phyloP scores from a whole-genome alignment of 495 filamentous ascomycete genomes.

The Chaetomium tenue region DNA sequence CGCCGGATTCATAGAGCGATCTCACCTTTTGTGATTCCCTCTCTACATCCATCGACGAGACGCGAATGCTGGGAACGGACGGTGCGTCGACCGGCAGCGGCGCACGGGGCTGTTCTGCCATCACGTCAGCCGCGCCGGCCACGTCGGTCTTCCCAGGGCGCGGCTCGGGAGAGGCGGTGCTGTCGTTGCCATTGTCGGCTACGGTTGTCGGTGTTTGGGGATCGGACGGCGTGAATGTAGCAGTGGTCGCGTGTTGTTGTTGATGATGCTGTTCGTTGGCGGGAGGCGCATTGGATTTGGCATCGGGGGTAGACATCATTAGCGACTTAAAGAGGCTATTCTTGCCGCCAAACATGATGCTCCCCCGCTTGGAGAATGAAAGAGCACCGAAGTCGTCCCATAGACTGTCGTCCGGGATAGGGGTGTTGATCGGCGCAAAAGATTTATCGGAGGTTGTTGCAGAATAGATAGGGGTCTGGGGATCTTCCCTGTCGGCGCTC shows the following conservation, averaged over 20 bases:
- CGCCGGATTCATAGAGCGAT: constrained; percentile 83
- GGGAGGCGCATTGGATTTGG: background rate
- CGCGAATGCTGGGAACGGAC: constrained; percentile 46
- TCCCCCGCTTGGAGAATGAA: constrained; percentile 61
- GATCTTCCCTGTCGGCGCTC: constrained; percentile 9
- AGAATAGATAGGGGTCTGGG: constrained; percentile 29
- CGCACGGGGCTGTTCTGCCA: constrained; percentile 9
- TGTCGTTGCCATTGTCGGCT: background rate
- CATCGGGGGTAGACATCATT: constrained; percentile 13
- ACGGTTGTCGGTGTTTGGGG: background rate
- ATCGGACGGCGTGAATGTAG: constrained; percentile 1
- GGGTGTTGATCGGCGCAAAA: constrained; percentile 50
- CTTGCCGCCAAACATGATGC: constrained; percentile 60
- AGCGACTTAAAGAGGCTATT: constrained; percentile 31
- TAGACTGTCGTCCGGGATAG: constrained; percentile 53
- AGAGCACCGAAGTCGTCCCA: constrained; percentile 51
- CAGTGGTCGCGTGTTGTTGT: background rate
- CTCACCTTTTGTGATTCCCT: constrained; percentile 84
- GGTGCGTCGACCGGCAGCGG: constrained; percentile 21
- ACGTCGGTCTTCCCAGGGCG: background rate
- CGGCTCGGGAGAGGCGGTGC: no score
- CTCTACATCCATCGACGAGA: constrained; percentile 77
- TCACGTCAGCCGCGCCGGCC: background rate
- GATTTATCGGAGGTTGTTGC: constrained; percentile 18
- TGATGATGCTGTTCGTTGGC: background rate